A percentile compares a stretch with the other conserved stretches of the same genome.
Conservation (phyloP, 495 filamentous ascomycete genomes). For the Friedmanniomyces simplex region DNA sequence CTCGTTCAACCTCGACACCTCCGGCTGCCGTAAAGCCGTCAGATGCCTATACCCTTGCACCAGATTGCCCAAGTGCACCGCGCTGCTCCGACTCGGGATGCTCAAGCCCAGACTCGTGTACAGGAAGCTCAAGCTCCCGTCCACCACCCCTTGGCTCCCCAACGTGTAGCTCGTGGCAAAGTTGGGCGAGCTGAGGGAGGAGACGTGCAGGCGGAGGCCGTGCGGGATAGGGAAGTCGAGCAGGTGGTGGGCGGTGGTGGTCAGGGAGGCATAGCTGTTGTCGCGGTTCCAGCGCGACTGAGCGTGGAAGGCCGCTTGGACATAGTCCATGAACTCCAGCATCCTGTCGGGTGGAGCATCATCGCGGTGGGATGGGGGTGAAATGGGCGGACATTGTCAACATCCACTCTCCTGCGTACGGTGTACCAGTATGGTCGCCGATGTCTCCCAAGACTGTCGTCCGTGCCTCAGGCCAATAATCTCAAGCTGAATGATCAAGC, state of each 20-base stretch:
- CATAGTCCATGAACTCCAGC: conserved; percentile 97
- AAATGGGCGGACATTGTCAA: neutral
- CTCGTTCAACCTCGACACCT: conserved; percentile 41
- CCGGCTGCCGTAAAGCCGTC: conserved; percentile 41
- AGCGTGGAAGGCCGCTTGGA: conserved; percentile 84
- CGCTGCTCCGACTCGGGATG: conserved; percentile 42
- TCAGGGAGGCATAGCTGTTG: conserved; percentile 84
- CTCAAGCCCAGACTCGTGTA: conserved; percentile 70
- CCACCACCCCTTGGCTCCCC: conserved; percentile 71
- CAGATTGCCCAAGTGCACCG: conserved; percentile 53
- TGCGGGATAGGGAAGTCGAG: conserved; percentile 74
- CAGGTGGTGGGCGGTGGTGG: conserved; percentile 73
- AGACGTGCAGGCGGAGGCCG: conserved; percentile 70
- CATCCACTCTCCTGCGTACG: too few species aligned
- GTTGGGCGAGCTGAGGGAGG: conserved; percentile 80
- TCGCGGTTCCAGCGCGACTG: conserved; percentile 83
- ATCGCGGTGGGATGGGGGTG: neutral
- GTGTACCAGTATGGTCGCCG: too few species aligned
- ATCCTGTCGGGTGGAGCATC: conserved; percentile 37
- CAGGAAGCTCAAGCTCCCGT: conserved; percentile 84
- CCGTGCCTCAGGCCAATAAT: too few species aligned
- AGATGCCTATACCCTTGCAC: conserved; percentile 61
- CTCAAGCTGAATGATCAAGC: too few species aligned
- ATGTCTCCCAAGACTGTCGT: too few species aligned
- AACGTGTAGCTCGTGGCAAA: conserved; percentile 88